Evolutionary conservation across 441 rosid genomes (phyloP).

Genomic region (Gossypium lobatum): DNA sequence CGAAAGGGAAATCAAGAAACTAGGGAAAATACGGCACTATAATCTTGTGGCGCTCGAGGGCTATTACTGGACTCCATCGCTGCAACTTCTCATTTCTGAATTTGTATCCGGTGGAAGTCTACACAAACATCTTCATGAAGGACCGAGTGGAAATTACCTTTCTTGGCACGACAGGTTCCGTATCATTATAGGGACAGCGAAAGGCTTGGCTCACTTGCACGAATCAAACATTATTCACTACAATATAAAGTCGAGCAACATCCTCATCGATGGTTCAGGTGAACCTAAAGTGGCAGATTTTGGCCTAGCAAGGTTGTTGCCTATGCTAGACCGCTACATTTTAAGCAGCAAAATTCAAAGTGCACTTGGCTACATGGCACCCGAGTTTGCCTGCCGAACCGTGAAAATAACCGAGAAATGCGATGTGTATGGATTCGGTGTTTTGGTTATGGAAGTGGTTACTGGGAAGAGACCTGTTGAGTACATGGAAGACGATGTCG

Average conservation of each 20-base stretch:
- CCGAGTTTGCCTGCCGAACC: slow-evolving; percentile 65
- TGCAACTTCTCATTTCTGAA: slow-evolving; percentile 67
- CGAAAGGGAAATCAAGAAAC: slow-evolving; percentile 63
- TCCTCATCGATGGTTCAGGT: slow-evolving; percentile 48
- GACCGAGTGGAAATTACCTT: slow-evolving; percentile 35
- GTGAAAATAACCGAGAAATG: slow-evolving; percentile 76
- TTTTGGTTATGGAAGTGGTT: slow-evolving; percentile 58
- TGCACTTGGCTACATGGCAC: slow-evolving; percentile 80
- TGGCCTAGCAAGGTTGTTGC: slow-evolving; percentile 62
- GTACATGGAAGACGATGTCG: slow-evolving; percentile 96
- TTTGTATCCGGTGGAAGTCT: slow-evolving; percentile 63
- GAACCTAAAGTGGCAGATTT: slow-evolving; percentile 67
- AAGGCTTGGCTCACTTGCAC: slow-evolving; percentile 55
- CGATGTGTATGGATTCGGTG: slow-evolving; percentile 69
- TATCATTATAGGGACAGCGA: slow-evolving; percentile 58
- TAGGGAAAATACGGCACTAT: slow-evolving; percentile 51
- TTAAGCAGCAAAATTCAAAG: slow-evolving; percentile 74
- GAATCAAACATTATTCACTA: slow-evolving; percentile 61
- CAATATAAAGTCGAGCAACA: slow-evolving; percentile 67
- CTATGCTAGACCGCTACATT: slow-evolving; percentile 67
- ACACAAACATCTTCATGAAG: slow-evolving; percentile 61
- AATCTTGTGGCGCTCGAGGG: slow-evolving; percentile 63
- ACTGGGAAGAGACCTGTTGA: slow-evolving; percentile 91
- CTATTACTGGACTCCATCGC: slow-evolving; percentile 67
- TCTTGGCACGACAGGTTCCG: slow-evolving; percentile 67